Evolutionary conservation across 345 rosid genomes (phyloP), one percentile per base, ranked within the genome.

Genomic region (Salix brachista): DNA sequence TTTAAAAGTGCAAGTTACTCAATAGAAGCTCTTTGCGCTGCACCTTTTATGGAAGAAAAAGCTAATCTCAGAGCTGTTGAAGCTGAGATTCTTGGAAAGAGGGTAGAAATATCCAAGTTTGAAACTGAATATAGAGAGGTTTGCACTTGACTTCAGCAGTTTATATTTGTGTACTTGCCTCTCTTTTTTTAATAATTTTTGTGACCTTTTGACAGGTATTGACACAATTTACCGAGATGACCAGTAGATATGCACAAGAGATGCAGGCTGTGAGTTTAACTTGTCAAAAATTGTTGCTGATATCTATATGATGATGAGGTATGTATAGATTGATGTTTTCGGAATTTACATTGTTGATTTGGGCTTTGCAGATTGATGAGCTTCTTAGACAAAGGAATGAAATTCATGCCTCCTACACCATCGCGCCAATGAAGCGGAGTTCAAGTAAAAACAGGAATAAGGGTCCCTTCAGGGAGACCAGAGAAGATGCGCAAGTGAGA

Each of bases 101-200:
- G 97, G 41, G 96, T 81, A 10, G 98, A 96, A 80, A 75, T 96
- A 56, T 86, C 95, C 64, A 90, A 92, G 88, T 96, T 96, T 77
- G 99, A 96, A 86, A 87, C 86, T 82, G 98, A 96, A 85, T 94
- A 96, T 83, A 86, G 91, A 81, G 98, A 94, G 97, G 99, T 91
- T 19, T 77, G 67, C 9, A 21, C 58, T 77, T 77, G 65, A 73
- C 30, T 44, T 8, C 6, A 46, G 32, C 52, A 50, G 37, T 76
- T 66, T 46, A 25, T 73, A 62, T 70, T 52, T 65, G 21, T 44
- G 36, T 2, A 6, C 9, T 26, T 42, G 28, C n/a, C 34, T 72
- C 70, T 68, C 2, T 23, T 76, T 72, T 32, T 68, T 46, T 71
- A 26, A 71, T 69, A 21, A 69, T 69, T 41, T 80, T 73, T 30